phyloP scores from a whole-genome alignment of 257 asterid genomes.

The Nicotiana otophora region DNA sequence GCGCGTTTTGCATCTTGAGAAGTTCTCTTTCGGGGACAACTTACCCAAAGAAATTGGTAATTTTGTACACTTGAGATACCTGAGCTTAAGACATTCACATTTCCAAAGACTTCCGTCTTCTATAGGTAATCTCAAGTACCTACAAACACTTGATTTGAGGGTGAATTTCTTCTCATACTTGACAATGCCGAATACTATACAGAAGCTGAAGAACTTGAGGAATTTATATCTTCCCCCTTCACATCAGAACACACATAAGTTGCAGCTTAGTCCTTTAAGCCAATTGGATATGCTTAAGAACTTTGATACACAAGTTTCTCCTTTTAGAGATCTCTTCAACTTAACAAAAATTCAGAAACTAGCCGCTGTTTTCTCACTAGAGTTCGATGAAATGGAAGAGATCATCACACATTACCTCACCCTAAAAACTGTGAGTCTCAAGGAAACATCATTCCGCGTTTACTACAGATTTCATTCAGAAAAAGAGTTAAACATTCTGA shows the following conservation, averaged over 20 bases:
- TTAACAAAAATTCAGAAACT: slow-evolving; percentile 40
- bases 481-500: slow-evolving; percentile 27
- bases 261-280: slow-evolving; percentile 31
- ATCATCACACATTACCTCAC: slow-evolving; percentile 15
- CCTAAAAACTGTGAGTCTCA: slow-evolving; percentile 19
- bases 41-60: slow-evolving; percentile 33
- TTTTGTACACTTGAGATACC: slow-evolving; percentile 40
- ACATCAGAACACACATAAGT: slow-evolving; percentile 25
- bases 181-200: slow-evolving; percentile 39
- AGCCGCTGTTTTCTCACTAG: slow-evolving; percentile 30
- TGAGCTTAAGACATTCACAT: slow-evolving; percentile 39
- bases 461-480: slow-evolving; percentile 35
- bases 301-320: slow-evolving; percentile 39
- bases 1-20: slow-evolving; percentile 48
- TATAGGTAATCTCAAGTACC: slow-evolving; percentile 33
- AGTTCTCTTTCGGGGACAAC: slow-evolving; percentile 35
- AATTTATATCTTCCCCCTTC: slow-evolving; percentile 53
- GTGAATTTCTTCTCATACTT: slow-evolving; percentile 30
- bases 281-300: slow-evolving; percentile 43
- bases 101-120: slow-evolving; percentile 36
- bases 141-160: slow-evolving; percentile 41
- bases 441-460: slow-evolving; percentile 36
- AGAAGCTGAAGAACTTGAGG: slow-evolving; percentile 38
- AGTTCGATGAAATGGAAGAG: slow-evolving; percentile 29
- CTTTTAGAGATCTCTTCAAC: slow-evolving; percentile 36